Conservation (phyloP, 257 asterid species). For the Penstemon eatonii region DNA sequence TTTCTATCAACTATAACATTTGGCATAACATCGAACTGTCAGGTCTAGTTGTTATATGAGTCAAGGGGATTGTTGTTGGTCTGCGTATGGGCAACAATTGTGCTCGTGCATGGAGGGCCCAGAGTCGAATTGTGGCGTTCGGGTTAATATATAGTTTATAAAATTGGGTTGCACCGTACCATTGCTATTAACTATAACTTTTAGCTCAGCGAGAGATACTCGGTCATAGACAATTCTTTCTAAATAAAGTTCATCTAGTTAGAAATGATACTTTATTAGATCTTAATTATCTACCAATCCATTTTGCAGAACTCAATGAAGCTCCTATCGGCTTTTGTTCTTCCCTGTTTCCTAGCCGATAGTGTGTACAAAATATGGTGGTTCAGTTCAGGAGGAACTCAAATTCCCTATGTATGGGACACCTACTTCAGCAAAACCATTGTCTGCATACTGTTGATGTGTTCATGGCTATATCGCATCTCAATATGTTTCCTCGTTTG, state of each 20-base stretch:
- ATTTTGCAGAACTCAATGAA: slow-evolving; percentile 77
- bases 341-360: slow-evolving; percentile 75
- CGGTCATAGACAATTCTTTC: too few species aligned
- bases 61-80: too few species aligned
- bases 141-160: too few species aligned
- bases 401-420: slow-evolving; percentile 74
- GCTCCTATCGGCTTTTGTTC: slow-evolving; percentile 75
- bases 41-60: too few species aligned
- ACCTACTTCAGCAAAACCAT: slow-evolving; percentile 49
- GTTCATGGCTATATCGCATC: slow-evolving; percentile 86
- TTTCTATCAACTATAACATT: too few species aligned
- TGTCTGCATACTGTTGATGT: slow-evolving; percentile 59
- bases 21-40: too few species aligned
- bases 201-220: too few species aligned
- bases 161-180: too few species aligned
- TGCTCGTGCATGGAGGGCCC: too few species aligned
- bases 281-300: not conserved
- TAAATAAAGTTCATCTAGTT: not conserved
- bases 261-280: not conserved
- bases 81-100: too few species aligned
- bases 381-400: slow-evolving; percentile 77
- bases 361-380: slow-evolving; percentile 88
- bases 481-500: slow-evolving; percentile 79
- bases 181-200: too few species aligned
- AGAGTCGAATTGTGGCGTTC: too few species aligned